Base-by-base conservation (phyloP, 768 basidiomycete genomes). In the Clitopilus hobsonii region DNA sequence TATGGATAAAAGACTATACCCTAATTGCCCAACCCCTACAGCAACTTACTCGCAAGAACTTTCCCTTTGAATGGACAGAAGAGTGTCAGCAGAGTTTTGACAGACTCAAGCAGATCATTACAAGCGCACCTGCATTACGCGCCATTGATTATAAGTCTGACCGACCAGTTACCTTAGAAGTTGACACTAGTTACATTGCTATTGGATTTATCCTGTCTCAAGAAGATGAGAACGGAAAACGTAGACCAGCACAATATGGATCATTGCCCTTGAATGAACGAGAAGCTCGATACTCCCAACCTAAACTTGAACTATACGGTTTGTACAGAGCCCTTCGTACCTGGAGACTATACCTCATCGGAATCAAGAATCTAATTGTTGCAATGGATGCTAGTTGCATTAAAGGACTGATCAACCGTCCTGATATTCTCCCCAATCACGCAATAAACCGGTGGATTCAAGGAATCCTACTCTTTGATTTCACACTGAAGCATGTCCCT, bases 391-490 rank as follows among this genome's bases (percentile, higher is more conserved):
- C 73, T 0, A 59, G 63, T 8, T 76, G 71, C 53, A 67, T 77
- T 27, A 61, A 65, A 22, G 74, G 71, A 2, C 76, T 72, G 71
- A 55, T 69, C 7, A 60, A 55, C 6, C 67, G 65, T 14, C 71
- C 59, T 2, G 71, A 74, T 26, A 56, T 72, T 0, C 65, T 70
- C 2, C 74, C 74, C 0, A 73, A 65, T 30, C 65, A 71, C 2
- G 56, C 68, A 0, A 66, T 75, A 1, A 78, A 78, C 38, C 49
- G 70, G 7, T 79, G 77, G 77, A 74, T 79, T 28, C 66, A 67
- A 0, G 67, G 59, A 1, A 75, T 79, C 8, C 61, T 70, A 0
- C 52, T 74, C 0, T 77, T 74, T 54, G 56, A 69, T 26, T 74
- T 76, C 60, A 60, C 57, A 2, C 58, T 78, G 1, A 55, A 64